A percentile compares a stretch with the other conserved stretches of the same genome.
These are phyloP conservation scores for Arachnomyces sp. DNA, from an alignment of 2,329 filamentous ascomycete species.

Conservation along the genomic window DNA sequence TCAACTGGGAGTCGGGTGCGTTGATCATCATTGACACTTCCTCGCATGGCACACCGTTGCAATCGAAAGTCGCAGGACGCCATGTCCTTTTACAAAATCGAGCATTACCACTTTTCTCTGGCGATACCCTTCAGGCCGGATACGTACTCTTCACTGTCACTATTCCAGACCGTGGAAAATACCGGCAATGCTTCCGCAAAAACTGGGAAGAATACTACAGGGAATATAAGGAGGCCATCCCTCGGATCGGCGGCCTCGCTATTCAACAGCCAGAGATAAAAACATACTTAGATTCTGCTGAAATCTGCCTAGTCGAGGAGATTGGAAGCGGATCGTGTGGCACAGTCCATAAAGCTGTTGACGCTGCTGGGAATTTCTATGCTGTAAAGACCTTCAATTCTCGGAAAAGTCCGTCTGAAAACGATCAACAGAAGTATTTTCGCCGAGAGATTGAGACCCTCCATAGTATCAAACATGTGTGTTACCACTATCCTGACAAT, in stretches of 20 bases:
- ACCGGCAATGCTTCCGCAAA: neutral
- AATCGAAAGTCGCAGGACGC: no score
- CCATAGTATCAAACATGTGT: neutral
- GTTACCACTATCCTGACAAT: neutral
- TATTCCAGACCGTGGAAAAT: no score
- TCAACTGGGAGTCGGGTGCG: no score
- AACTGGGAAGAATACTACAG: neutral
- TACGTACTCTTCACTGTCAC: no score
- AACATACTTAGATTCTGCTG: neutral
- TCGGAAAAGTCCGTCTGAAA: neutral
- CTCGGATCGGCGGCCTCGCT: neutral
- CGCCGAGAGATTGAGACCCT: neutral
- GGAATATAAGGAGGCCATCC: neutral
- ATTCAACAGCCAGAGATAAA: neutral
- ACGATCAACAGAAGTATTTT: neutral
- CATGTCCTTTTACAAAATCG: no score
- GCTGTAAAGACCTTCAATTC: neutral
- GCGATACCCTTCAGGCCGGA: no score
- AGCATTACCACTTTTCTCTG: no score
- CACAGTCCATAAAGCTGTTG: neutral
- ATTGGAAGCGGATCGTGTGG: neutral
- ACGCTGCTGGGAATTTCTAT: neutral
- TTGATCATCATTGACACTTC: no score
- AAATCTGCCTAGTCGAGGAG: no score
- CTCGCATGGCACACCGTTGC: no score